Conservation (phyloP, 257 asterid species). For the Solanum rostratum region DNA sequence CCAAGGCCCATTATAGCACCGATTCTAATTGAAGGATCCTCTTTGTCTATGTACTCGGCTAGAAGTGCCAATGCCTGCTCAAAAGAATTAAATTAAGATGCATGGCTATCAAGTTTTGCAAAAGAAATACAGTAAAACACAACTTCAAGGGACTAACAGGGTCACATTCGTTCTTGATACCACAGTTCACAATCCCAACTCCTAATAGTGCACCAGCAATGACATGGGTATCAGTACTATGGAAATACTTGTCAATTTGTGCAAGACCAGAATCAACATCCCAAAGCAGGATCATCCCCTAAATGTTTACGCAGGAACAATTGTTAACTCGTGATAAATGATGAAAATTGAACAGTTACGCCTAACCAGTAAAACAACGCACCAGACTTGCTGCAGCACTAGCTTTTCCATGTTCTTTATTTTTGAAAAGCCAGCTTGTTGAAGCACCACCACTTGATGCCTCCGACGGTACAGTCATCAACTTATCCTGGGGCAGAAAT, state of each 20-base stretch:
- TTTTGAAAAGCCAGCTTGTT: slow-evolving; percentile 88
- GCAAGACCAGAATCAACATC: slow-evolving; percentile 94
- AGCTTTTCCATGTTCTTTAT: slow-evolving; percentile 88
- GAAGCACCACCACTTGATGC: slow-evolving; percentile 62
- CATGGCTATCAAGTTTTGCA: neutral
- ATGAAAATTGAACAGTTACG: neutral
- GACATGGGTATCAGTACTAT: slow-evolving; percentile 63
- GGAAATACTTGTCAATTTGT: slow-evolving; percentile 89
- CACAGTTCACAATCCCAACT: slow-evolving; percentile 85
- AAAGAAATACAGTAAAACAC: neutral
- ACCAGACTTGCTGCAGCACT: slow-evolving; percentile 99
- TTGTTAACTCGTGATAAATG: neutral
- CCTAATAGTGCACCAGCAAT: slow-evolving; percentile 84
- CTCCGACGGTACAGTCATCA: slow-evolving; percentile 80
- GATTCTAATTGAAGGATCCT: slow-evolving; percentile 64
- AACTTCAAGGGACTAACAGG: slow-evolving; percentile 48
- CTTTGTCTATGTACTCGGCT: slow-evolving; percentile 63
- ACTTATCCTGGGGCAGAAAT: slow-evolving; percentile 49
- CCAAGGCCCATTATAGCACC: slow-evolving; percentile 99
- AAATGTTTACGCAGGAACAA: slow-evolving; percentile 3
- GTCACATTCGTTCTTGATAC: slow-evolving; percentile 71
- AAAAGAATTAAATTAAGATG: neutral
- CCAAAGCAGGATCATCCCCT: slow-evolving; percentile 98
- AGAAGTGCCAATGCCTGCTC: slow-evolving; percentile 84
- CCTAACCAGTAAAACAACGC: slow-evolving; percentile 2